Evolutionary conservation across 768 basidiomycete species (phyloP), one percentile per base, ranked within the genome.

Genomic region (Coprinopsis marcescibilis): DNA sequence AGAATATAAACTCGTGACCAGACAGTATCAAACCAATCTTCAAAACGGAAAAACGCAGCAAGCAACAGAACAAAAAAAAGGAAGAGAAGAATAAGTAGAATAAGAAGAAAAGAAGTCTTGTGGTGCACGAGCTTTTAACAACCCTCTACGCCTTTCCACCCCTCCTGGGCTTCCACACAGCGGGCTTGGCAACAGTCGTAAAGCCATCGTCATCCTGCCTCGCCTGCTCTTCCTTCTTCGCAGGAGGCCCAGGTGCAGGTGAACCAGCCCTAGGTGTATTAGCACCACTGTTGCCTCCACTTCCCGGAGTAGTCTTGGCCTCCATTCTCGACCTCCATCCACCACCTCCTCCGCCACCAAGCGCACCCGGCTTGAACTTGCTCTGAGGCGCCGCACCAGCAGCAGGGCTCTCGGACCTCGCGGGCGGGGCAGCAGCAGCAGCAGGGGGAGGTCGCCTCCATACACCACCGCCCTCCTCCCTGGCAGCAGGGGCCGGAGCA

Each of bases 161-260:
- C n/a, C n/a, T n/a, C n/a, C 55, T 48, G 20, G 57, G 48, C 30
- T 52, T 55, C 58, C 60, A 63, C 7, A 52, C 54, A 19, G 57
- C 55, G 12, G 40, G 51, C 29, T 49, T 54, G 14, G 25, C 35
- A 29, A 83, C 81, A 20, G 78, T 71, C 63, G 82, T 79, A 73
- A 88, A 88, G 3, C 87, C 85, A 55, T 89, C 86, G 3, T 78
- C 70, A 33, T 85, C 82, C 55, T 70, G 76, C 53, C 66, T 67
- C 4, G 59, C 41, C 42, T 76, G 75, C 44, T 76, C 71, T 53
- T 64, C 66, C 14, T 59, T 48, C 7, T 56, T 49, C 0, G 70
- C 67, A 34, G 75, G 68, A 10, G 75, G 65, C 13, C 62, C 57
- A 26, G 68, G 61, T 21, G 67, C 56, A 17, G 58, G 50, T 4